These are phyloP conservation scores for Peronospora tabacina DNA, from an alignment of 352 stramenopile genomes.

Conservation along the genomic window DNA sequence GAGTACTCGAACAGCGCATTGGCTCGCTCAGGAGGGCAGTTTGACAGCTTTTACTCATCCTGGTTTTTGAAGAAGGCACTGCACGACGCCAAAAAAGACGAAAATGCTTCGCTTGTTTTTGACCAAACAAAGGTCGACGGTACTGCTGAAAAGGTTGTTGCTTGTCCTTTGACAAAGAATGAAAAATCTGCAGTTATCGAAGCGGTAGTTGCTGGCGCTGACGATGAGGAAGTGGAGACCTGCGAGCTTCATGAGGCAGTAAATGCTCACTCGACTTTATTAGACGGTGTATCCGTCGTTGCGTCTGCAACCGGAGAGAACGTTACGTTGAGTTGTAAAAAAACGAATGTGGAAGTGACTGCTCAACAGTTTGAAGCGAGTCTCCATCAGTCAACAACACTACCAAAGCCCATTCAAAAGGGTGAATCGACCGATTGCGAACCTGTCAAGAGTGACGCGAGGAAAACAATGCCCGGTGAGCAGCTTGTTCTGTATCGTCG, in stretches of 20 bases:
- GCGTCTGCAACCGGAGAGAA: constrained; percentile 7
- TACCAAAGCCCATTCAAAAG: neutral
- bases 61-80: constrained; percentile 60
- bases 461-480: neutral
- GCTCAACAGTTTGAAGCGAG: constrained; percentile 3
- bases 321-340: constrained; percentile 18
- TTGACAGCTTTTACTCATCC: constrained; percentile 68
- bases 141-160: neutral
- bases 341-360: constrained; percentile 9
- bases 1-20: constrained; percentile 34
- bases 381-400: constrained; percentile 1
- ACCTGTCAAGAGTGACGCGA: neutral
- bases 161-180: neutral
- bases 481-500: neutral
- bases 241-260: neutral
- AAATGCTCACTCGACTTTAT: neutral
- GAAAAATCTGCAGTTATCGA: neutral
- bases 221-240: neutral
- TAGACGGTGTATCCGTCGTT: neutral
- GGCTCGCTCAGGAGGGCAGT: constrained; percentile 38
- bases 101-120: neutral
- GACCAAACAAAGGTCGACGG: neutral
- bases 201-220: neutral
- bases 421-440: neutral
- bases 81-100: constrained; percentile 25